Evolutionary conservation across 441 rosid genomes (phyloP).

Genomic region (Bruguiera hainesii): DNA sequence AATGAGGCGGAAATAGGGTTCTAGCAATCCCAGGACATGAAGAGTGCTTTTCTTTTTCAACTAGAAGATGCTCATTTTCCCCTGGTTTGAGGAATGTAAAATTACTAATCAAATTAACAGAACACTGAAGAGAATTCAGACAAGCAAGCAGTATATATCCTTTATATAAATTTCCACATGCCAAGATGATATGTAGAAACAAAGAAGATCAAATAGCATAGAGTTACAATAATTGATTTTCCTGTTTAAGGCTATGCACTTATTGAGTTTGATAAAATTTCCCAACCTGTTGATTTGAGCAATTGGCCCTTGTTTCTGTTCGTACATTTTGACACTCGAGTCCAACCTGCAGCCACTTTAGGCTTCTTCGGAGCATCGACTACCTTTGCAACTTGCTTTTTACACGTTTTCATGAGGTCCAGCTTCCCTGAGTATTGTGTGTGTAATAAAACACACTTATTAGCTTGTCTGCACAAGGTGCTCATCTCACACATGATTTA

Average conservation of each 20-base stretch:
- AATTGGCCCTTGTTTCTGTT: conserved; percentile 20
- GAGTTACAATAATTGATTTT: background rate
- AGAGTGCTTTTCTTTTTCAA: conserved; percentile 25
- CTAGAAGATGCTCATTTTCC: conserved; percentile 13
- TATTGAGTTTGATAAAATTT: conserved; percentile 3
- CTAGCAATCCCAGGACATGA: conserved; percentile 23
- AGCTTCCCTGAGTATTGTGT: conserved; percentile 19
- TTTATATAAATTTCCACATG: background rate
- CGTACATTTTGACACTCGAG: conserved; percentile 25
- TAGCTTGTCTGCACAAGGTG: background rate
- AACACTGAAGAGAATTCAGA: background rate
- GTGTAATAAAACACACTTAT: background rate
- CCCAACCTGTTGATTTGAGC: conserved; percentile 30
- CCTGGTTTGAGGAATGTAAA: conserved; percentile 16
- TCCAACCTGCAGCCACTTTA: conserved; percentile 11
- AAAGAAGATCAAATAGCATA: background rate
- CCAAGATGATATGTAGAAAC: background rate
- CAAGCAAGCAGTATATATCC: background rate
- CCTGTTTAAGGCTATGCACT: background rate
- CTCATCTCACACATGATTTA: background rate
- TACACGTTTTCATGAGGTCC: conserved; percentile 32
- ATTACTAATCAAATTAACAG: conserved; percentile 5
- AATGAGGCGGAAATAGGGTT: conserved; percentile 14
- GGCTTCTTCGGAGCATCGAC: conserved; percentile 19
- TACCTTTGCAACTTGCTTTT: conserved; percentile 29